Base-by-base conservation (phyloP, 192 early-diverging fungal genomes). In the Podila epicladia region DNA sequence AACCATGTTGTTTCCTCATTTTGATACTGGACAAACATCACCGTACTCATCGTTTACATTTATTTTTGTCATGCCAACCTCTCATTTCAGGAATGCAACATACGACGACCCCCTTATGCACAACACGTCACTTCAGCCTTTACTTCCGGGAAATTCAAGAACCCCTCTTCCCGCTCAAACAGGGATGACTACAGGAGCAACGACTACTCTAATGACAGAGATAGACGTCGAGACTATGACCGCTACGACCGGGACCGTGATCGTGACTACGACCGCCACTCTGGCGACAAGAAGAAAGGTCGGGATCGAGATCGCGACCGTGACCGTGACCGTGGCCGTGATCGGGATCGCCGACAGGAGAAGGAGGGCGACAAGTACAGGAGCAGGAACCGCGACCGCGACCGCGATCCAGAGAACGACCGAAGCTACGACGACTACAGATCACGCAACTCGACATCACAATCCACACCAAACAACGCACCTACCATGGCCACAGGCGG, bases 81-180 rank as follows among this genome's bases (percentile, higher is more conserved):
- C 2, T 28, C 24, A 26, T 37, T 37, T 37, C 38, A 74, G 72
- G 66, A 64, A 13, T 75, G 73, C 33, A 24, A 63, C 45, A 24
- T n/a, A 57, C 32, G 11, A 28, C 31, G 73, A 28, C 60, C 73
- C 15, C 38, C 24, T 4, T 74, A 74, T 20, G 64, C 59, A n/a
- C 20, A 24, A 6, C 69, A 48, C 15, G 28, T 28, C 17, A 45
- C 20, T 15, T 71, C 69, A 2, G 69, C 69, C 2, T 71, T 71
- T 38, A 20, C 38, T 6, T 28, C 32, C 31, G 28, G 24, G 19
- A 50, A 20, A 48, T 9, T 45, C 35, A 50, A 65, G 28, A 41
- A 26, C 31, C 2, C 26, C 15, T 51, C 37, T 49, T 49, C 49
- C 20, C 28, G 28, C 20, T 9, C 20, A 6, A 29, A 26, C 41